Evolutionary conservation across 192 early-diverging fungal genomes (phyloP).

Genomic region (Backusella psychrophila): DNA sequence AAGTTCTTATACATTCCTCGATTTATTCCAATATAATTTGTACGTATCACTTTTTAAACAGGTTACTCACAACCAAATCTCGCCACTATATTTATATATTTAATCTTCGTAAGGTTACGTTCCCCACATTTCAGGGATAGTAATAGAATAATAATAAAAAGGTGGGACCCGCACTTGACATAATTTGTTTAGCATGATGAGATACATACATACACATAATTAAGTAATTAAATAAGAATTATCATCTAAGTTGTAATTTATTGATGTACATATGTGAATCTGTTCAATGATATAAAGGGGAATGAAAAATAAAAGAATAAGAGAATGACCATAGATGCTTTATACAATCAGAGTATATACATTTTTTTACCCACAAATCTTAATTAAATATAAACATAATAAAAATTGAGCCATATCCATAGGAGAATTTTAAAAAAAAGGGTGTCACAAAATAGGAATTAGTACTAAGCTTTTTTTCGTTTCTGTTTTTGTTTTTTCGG

Average conservation of each 20-base stretch:
- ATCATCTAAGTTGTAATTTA: not conserved
- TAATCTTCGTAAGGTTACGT: slow-evolving; percentile 3
- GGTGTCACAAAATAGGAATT: slow-evolving; percentile 1
- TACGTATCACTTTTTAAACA: not conserved
- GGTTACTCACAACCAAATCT: not conserved
- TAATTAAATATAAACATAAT: slow-evolving; percentile 7
- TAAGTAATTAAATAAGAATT: not conserved
- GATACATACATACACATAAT: not conserved
- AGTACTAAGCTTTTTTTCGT: slow-evolving; percentile 1
- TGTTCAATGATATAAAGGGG: not conserved
- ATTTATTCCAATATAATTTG: not conserved
- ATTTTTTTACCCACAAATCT: slow-evolving; percentile 1
- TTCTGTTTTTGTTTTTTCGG: slow-evolving; percentile 8
- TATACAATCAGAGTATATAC: not conserved
- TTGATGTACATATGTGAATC: not conserved
- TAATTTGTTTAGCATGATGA: not conserved
- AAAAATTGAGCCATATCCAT: slow-evolving; percentile 8
- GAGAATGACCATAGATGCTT: not conserved
- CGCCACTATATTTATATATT: not conserved
- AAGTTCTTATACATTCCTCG: not conserved
- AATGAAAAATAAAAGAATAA: not conserved
- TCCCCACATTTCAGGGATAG: not conserved
- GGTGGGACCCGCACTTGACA: not conserved
- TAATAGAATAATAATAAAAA: not conserved
- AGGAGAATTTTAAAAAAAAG: not conserved